Conservation (phyloP, 805 yeast genomes). For the Schwanniomyces polymorphus region DNA sequence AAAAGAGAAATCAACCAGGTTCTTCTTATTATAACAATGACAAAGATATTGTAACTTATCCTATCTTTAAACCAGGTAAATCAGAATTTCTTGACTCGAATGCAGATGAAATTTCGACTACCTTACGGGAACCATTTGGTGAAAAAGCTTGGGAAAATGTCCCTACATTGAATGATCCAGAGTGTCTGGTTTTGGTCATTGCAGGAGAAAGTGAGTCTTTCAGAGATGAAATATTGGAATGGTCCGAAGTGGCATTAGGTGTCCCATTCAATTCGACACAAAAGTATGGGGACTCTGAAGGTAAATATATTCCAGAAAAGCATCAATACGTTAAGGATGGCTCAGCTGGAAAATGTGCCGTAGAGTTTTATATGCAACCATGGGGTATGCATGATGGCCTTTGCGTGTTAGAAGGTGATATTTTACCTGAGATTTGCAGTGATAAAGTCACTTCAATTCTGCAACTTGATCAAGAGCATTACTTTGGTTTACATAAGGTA, state of each 20-base stretch:
- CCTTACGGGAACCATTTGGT: not conserved
- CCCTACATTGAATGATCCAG: conserved; percentile 22
- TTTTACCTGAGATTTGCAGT: conserved; percentile 4
- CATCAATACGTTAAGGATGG: conserved; percentile 13
- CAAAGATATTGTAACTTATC: conserved; percentile 16
- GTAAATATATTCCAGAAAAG: conserved; percentile 11
- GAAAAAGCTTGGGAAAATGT: conserved; percentile 30
- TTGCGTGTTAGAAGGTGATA: conserved; percentile 25
- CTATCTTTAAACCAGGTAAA: conserved; percentile 6
- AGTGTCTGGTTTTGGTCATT: conserved; percentile 29
- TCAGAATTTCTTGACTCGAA: conserved; percentile 1
- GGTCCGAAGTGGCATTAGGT: conserved; percentile 31
- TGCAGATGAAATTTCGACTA: conserved; percentile 5
- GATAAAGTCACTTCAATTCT: conserved; percentile 5
- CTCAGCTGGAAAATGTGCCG: conserved; percentile 18
- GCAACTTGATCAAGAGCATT: conserved; percentile 8
- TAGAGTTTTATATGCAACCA: conserved; percentile 28
- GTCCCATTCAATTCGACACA: conserved; percentile 20
- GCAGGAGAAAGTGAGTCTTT: conserved; percentile 43
- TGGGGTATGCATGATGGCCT: conserved; percentile 37
- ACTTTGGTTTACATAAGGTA: conserved; percentile 19
- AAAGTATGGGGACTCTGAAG: conserved; percentile 26
- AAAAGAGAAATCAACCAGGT: conserved; percentile 23
- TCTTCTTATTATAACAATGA: conserved; percentile 30
- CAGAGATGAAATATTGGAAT: conserved; percentile 38